Evolutionary conservation across 2,329 filamentous ascomycete genomes (phyloP).

Genomic region (Tolypocladium nubicola): DNA sequence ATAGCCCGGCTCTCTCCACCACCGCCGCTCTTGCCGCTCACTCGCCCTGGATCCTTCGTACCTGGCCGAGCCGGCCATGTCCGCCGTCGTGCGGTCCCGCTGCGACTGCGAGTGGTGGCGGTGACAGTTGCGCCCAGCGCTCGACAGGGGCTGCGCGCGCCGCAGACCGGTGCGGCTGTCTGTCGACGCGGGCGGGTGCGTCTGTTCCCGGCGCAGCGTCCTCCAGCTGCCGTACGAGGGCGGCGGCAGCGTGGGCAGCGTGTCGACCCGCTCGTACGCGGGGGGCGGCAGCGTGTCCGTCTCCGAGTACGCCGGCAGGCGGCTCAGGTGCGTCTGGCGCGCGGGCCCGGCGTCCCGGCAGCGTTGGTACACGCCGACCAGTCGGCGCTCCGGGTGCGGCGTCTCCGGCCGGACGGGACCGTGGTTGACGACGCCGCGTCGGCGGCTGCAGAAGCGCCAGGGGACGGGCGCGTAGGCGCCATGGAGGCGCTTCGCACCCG

Average conservation of each 20-base stretch:
- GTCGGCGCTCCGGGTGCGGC: background rate
- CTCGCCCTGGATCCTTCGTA: no score
- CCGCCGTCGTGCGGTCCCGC: background rate
- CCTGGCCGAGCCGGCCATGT: background rate
- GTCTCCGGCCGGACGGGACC: no score
- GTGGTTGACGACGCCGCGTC: background rate
- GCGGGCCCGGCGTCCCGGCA: background rate
- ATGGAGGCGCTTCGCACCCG: background rate
- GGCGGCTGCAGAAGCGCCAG: background rate
- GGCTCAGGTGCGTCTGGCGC: background rate
- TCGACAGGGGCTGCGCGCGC: no score
- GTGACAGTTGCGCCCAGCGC: no score
- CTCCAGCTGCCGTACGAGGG: constrained; percentile 1
- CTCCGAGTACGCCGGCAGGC: background rate
- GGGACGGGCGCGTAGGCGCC: background rate
- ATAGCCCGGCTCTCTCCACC: background rate
- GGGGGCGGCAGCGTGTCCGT: background rate
- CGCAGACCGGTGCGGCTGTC: background rate
- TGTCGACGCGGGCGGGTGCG: background rate
- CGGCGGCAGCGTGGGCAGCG: background rate
- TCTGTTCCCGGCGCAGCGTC: background rate
- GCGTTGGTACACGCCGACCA: background rate
- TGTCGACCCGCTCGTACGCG: background rate
- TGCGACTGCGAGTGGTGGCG: background rate
- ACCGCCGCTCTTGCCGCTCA: background rate